Conservation (phyloP, 2,329 filamentous ascomycete species). For the Trichoderma afroharzianum region DNA sequence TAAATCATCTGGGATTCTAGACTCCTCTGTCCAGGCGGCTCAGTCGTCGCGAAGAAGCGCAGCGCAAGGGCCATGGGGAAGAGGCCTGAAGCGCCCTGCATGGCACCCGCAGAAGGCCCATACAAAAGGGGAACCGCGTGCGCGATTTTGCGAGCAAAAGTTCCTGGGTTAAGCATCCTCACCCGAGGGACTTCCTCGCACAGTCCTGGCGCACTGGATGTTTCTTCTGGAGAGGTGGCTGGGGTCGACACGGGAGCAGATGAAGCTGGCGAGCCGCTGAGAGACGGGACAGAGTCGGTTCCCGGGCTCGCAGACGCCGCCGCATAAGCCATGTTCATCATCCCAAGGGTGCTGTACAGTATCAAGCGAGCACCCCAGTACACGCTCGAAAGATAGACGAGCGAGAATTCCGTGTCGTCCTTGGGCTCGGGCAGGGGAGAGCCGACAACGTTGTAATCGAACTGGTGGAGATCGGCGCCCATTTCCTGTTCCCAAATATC, state of each 20-base stretch:
- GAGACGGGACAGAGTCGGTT: neutral
- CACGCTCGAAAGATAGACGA: slow-evolving; percentile 18
- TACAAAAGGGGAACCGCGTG: slow-evolving; percentile 19
- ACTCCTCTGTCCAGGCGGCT: slow-evolving; percentile 16
- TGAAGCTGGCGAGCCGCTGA: neutral
- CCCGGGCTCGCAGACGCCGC: neutral
- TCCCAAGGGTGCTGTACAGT: slow-evolving; percentile 5
- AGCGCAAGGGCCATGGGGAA: slow-evolving; percentile 19
- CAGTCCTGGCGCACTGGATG: neutral
- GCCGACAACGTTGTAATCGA: slow-evolving; percentile 16
- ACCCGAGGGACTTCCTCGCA: neutral
- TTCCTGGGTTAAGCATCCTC: neutral
- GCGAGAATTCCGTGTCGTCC: slow-evolving; percentile 19
- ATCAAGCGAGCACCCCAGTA: slow-evolving; percentile 20
- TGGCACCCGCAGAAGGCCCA: slow-evolving; percentile 15
- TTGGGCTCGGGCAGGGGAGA: slow-evolving; percentile 15
- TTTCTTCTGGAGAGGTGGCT: neutral
- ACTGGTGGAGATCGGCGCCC: slow-evolving; percentile 13
- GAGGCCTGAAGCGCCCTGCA: slow-evolving; percentile 15
- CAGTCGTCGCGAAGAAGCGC: slow-evolving; percentile 17
- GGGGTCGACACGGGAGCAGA: neutral
- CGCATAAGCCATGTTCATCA: neutral
- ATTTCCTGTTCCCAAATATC: slow-evolving; percentile 18
- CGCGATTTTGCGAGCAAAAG: slow-evolving; percentile 20
- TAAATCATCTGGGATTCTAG: slow-evolving; percentile 16